These are phyloP conservation scores for Hawksworthiomyces lignivorus DNA, from an alignment of 2,329 filamentous ascomycete species.

Conservation along the genomic window DNA sequence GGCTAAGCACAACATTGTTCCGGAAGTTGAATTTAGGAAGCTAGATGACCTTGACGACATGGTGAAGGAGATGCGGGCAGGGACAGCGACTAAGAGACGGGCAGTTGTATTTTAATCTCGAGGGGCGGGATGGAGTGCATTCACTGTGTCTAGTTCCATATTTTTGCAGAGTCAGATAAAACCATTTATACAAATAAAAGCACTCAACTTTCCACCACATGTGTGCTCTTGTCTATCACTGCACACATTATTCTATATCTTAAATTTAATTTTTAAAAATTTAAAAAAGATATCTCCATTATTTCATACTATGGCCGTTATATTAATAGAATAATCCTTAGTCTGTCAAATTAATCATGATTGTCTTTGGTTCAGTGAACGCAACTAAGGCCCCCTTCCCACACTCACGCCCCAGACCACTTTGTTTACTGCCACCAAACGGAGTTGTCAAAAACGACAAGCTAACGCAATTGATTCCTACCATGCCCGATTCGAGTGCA, in stretches of 20 bases:
- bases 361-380: constrained; percentile 43
- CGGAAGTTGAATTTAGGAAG: constrained; percentile 28
- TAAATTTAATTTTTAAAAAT: too few species aligned
- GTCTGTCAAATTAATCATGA: constrained; percentile 34
- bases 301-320: too few species aligned
- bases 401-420: constrained; percentile 40
- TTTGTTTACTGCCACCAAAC: constrained; percentile 44
- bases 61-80: constrained; percentile 29
- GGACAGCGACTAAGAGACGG: not conserved
- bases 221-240: too few species aligned
- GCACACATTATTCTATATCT: too few species aligned
- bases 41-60: constrained; percentile 29
- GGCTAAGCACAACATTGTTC: constrained; percentile 30
- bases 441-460: constrained; percentile 31
- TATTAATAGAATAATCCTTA: constrained; percentile 9
- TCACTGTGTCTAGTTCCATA: too few species aligned
- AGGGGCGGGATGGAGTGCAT: too few species aligned
- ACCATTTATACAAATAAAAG: too few species aligned
- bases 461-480: constrained; percentile 54
- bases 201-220: too few species aligned
- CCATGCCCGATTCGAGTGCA: constrained; percentile 59
- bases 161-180: too few species aligned
- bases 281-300: too few species aligned
- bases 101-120: not conserved
- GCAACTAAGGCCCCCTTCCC: constrained; percentile 37